Base-by-base conservation (phyloP, 2,329 filamentous ascomycete genomes). In the Neofusicoccum laricinum region DNA sequence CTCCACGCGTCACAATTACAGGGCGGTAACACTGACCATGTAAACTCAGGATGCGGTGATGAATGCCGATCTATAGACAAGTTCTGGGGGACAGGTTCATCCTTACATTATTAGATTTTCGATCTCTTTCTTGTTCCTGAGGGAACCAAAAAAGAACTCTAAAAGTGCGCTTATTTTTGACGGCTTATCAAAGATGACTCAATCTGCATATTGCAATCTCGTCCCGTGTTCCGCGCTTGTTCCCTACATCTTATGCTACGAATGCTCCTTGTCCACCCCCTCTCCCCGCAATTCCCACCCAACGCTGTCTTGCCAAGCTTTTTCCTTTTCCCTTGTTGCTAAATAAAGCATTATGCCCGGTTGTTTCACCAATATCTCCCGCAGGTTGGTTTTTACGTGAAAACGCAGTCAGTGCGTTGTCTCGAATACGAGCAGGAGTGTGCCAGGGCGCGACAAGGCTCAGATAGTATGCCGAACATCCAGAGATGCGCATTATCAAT, bases 11-110 rank as follows among this genome's bases (percentile, higher is more conserved):
- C 4, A n/a, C 21, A 8, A 2, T 3, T 12, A 3, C 45, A 11
- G 21, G 34, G 10, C 15, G 14, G 3, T n/a, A 11, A 14, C 17
- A 36, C 59, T 62, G 15, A 62, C 17, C 2, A 21, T 10, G 8
- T 30, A 2, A 12, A 11, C 12, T 5, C 6, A 62, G 59, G 59
- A 64, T 36, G 63, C 51, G 7, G 63, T 64, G n/a, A 57, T 64
- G 63, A 57, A 53, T 17, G 59, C 38, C 34, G 59, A 62, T 2
- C 40, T 55, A 10, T 59, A 59, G 55, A 46, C 55, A 34, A 40
- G 15, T n/a, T 12, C 36, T 34, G n/a, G n/a, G 11, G 11, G 12
- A 15, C 14, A 12, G 15, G 12, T 58, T 14, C n/a, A 45, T 17
- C 7, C 40, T 14, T 21, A n/a, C n/a, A n/a, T 10, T 43, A n/a